A percentile compares a stretch with the other conserved stretches of the same genome.
Conservation (phyloP, 257 asterid species). For the Capsicum rhomboideum region DNA sequence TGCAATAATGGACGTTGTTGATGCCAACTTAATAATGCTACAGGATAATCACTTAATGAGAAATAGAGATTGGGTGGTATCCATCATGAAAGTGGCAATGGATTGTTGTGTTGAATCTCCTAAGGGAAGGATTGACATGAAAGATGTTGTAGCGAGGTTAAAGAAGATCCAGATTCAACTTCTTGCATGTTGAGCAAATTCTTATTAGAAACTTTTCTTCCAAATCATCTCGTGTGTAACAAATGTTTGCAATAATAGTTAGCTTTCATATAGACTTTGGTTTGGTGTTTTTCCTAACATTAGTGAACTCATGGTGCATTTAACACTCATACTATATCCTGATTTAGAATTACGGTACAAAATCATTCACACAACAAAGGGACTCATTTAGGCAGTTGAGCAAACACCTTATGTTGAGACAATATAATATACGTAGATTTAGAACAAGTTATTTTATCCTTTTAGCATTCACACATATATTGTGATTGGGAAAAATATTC, state of each 20-base stretch:
- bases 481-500: too few species aligned
- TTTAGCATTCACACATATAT: too few species aligned
- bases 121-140: background rate
- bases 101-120: background rate
- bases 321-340: too few species aligned
- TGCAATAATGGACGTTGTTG: conserved; percentile 12
- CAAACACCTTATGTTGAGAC: too few species aligned
- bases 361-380: too few species aligned
- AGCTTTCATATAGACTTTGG: background rate
- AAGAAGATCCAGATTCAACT: background rate
- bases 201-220: background rate
- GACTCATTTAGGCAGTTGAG: too few species aligned
- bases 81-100: background rate
- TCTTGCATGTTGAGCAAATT: background rate
- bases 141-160: background rate
- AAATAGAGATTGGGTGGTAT: background rate
- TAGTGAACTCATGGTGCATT: background rate
- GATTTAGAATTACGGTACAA: too few species aligned
- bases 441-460: too few species aligned
- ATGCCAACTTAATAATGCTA: background rate
- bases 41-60: background rate
- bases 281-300: background rate
- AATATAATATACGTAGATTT: too few species aligned
- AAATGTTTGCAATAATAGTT: background rate
- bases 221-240: background rate